These are phyloP conservation scores for Ophiostoma perfectum DNA, from an alignment of 2,329 filamentous ascomycete species.

Conservation along the genomic window DNA sequence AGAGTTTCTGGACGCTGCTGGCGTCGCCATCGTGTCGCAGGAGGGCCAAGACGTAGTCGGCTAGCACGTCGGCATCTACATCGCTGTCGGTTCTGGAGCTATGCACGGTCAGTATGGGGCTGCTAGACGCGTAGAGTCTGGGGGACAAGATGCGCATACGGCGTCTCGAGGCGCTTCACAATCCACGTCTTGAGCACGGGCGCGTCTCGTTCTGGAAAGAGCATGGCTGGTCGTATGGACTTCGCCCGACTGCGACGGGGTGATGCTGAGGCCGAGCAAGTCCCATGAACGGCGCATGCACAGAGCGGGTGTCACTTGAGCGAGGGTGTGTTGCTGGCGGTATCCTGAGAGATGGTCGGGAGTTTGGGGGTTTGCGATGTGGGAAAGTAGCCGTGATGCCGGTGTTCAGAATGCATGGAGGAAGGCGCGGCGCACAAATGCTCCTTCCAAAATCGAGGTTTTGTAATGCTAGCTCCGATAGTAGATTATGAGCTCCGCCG, in stretches of 20 bases:
- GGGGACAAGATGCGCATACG: slow-evolving; percentile 45
- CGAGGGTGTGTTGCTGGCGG: neutral
- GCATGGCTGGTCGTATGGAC: slow-evolving; percentile 39
- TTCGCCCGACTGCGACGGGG: slow-evolving; percentile 5
- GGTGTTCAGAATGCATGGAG: neutral
- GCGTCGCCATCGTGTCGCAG: slow-evolving; percentile 63
- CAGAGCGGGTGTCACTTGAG: neutral
- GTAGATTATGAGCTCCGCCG: neutral
- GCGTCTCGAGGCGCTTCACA: slow-evolving; percentile 68
- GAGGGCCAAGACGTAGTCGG: slow-evolving; percentile 77
- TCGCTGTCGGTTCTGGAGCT: slow-evolving; percentile 76
- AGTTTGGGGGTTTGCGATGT: neutral
- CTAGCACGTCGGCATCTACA: slow-evolving; percentile 75
- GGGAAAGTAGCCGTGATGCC: too few relatives aligned
- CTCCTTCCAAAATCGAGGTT: neutral
- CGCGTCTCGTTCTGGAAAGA: slow-evolving; percentile 59
- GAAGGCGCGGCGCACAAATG: neutral
- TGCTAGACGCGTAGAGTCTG: neutral
- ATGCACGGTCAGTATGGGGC: neutral
- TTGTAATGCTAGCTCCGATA: neutral
- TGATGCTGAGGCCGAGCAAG: neutral
- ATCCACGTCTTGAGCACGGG: slow-evolving; percentile 69
- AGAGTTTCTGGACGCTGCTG: slow-evolving; percentile 60
- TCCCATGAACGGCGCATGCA: slow-evolving; percentile 4
- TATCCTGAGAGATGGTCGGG: neutral